Conservation (phyloP, 2,329 filamentous ascomycete genomes). For the Fusarium sp. region DNA sequence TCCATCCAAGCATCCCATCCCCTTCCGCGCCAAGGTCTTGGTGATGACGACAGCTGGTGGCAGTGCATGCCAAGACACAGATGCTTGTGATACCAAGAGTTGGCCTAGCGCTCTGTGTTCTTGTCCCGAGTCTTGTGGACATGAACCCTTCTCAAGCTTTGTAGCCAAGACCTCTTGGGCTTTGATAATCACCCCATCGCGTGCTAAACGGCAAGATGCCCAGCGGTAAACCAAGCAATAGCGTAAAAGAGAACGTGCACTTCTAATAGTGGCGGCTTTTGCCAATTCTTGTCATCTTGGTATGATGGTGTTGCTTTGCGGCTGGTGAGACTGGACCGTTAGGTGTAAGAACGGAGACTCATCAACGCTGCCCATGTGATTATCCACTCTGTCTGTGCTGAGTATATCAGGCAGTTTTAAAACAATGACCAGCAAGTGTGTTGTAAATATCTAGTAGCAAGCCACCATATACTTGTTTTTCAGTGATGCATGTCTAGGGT, state of each 20-base stretch:
- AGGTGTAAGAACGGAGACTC: background rate
- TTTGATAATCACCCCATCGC: constrained; percentile 22
- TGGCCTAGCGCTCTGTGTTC: background rate
- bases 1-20: constrained; percentile 15
- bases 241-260: background rate
- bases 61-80: constrained; percentile 40
- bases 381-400: background rate
- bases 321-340: background rate
- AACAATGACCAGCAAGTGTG: background rate
- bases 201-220: background rate
- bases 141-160: constrained; percentile 44
- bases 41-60: constrained; percentile 46
- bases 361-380: background rate
- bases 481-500: background rate
- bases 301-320: background rate
- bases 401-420: background rate
- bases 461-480: background rate
- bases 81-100: constrained; percentile 3
- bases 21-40: constrained; percentile 44
- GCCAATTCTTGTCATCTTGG: constrained; percentile 11
- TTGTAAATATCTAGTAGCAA: background rate
- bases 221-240: background rate
- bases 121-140: constrained; percentile 9
- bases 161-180: constrained; percentile 32
- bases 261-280: background rate